Conservation (phyloP, 352 stramenopile species). For the Lagenidium sp. region DNA sequence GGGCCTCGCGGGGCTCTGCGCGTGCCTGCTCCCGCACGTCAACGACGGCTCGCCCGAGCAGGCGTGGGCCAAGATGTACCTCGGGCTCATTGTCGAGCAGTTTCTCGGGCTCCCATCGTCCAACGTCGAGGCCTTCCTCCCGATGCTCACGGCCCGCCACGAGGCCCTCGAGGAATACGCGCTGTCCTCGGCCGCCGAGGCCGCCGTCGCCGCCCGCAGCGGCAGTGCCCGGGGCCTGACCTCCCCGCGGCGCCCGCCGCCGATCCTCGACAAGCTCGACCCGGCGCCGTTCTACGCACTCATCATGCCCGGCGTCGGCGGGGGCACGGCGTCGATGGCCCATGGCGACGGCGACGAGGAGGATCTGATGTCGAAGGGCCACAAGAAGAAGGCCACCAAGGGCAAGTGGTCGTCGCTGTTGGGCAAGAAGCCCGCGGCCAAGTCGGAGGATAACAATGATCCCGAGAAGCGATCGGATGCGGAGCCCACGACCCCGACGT, state of each 20-base stretch:
- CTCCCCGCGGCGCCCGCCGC: neutral
- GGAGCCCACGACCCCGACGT: neutral
- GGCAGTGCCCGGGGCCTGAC: neutral
- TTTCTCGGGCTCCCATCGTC: constrained; percentile 43
- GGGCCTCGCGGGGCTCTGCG: constrained; percentile 51
- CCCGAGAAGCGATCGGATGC: neutral
- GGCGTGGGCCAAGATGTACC: constrained; percentile 54
- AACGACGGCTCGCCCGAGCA: constrained; percentile 50
- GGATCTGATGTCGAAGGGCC: constrained; percentile 2
- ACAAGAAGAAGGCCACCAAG: constrained; percentile 12
- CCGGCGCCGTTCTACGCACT: constrained; percentile 52
- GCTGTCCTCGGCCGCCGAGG: constrained; percentile 2
- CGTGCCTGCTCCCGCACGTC: constrained; percentile 52
- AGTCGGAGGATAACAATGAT: constrained; percentile 14
- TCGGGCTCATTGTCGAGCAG: constrained; percentile 47
- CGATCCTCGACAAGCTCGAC: constrained; percentile 24
- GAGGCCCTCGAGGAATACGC: constrained; percentile 11
- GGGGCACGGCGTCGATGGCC: too few species aligned
- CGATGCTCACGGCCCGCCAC: constrained; percentile 45
- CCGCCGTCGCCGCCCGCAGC: neutral
- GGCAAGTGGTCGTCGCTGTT: constrained; percentile 15
- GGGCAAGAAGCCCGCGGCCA: constrained; percentile 22
- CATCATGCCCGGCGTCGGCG: constrained; percentile 20
- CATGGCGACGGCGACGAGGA: neutral
- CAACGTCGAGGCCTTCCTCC: constrained; percentile 59